Conservation (phyloP, 169 alveolate species). For the Plasmodium blacklocki region DNA sequence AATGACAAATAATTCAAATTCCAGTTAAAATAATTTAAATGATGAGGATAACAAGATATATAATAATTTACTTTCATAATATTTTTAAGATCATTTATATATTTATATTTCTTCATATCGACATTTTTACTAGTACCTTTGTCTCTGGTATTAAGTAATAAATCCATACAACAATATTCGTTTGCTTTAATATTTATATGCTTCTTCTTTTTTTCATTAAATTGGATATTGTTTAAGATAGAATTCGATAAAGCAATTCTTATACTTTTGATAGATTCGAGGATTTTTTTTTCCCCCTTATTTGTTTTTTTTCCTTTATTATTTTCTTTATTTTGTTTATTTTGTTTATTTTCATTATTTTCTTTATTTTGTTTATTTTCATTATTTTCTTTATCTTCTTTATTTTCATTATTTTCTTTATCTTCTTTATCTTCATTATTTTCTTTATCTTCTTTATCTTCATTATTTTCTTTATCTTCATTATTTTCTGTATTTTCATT, state of each 20-base stretch:
- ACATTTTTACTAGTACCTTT: neutral
- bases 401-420: neutral
- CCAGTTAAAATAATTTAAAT: constrained; percentile 39
- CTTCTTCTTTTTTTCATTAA: neutral
- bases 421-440: neutral
- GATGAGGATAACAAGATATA: constrained; percentile 23
- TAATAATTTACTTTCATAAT: neutral
- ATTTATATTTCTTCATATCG: neutral
- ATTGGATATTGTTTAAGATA: too few species aligned
- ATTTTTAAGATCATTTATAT: neutral
- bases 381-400: too few species aligned
- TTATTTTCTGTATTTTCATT: neutral
- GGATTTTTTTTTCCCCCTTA: too few species aligned
- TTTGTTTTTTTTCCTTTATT: too few species aligned
- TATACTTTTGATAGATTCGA: too few species aligned
- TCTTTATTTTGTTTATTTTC: too few species aligned
- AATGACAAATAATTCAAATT: constrained; percentile 3
- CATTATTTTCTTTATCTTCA: neutral
- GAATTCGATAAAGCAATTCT: too few species aligned
- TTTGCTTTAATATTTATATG: neutral
- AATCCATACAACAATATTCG: constrained; percentile 30
- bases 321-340: too few species aligned
- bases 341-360: too few species aligned
- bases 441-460: neutral
- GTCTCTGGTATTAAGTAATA: neutral